Evolutionary conservation across 1,139 yeast genomes (phyloP).

Genomic region (Nadsonia commutata): DNA sequence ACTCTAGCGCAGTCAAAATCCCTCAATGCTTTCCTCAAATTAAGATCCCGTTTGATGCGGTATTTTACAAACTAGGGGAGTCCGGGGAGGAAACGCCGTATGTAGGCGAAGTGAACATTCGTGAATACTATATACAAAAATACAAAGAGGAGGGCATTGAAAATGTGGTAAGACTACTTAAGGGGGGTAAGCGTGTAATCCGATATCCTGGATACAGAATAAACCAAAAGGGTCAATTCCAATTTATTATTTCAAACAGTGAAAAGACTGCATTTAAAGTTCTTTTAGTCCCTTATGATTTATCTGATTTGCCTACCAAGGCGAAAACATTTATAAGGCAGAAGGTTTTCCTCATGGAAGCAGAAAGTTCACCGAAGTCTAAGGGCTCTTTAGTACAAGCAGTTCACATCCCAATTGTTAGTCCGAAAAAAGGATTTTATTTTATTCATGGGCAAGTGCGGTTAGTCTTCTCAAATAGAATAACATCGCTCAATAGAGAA

Average conservation of each 20-base stretch:
- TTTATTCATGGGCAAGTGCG: conserved; percentile 27
- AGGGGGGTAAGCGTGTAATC: conserved; percentile 6
- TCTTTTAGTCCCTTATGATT: conserved; percentile 27
- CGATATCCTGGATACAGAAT: conserved; percentile 27
- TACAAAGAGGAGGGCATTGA: conserved; percentile 11
- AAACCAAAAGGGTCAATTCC: conserved; percentile 28
- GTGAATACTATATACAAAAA: conserved; percentile 19
- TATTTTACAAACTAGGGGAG: conserved; percentile 23
- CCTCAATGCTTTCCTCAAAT: conserved; percentile 19
- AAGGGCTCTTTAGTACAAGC: conserved; percentile 17
- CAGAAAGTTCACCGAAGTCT: conserved; percentile 6
- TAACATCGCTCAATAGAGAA: neutral
- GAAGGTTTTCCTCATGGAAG: conserved; percentile 14
- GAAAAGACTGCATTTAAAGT: conserved; percentile 27
- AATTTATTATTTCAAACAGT: conserved; percentile 27
- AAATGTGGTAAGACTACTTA: conserved; percentile 1
- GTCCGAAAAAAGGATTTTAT: conserved; percentile 19
- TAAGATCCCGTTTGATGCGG: conserved; percentile 22
- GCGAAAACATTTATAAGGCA: conserved; percentile 24
- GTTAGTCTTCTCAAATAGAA: conserved; percentile 25
- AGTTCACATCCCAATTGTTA: conserved; percentile 21
- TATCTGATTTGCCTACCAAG: conserved; percentile 19
- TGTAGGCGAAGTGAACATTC: conserved; percentile 26
- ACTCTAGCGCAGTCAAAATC: no score
- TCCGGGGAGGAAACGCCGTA: conserved; percentile 24